These are phyloP conservation scores for Oryza punctata DNA, from an alignment of 176 grass and related monocot species.

Conservation along the genomic window DNA sequence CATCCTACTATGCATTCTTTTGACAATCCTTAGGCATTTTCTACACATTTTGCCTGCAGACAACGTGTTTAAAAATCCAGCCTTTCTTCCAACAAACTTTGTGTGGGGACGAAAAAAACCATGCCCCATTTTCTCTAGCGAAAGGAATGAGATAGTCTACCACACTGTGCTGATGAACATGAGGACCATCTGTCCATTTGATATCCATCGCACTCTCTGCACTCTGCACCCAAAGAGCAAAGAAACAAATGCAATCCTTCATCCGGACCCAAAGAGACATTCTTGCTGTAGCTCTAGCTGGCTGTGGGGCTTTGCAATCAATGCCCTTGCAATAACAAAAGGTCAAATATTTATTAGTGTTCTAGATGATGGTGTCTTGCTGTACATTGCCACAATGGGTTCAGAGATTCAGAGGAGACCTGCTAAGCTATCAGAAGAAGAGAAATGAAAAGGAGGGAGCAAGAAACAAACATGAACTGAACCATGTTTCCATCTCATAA, in stretches of 20 bases:
- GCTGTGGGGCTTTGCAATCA: background rate
- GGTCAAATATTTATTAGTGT: background rate
- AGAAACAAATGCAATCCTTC: background rate
- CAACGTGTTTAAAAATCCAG: background rate
- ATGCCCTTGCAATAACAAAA: background rate
- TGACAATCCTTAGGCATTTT: background rate
- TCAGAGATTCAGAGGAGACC: background rate
- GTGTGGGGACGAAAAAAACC: background rate
- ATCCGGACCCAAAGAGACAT: background rate
- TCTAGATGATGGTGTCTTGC: slow-evolving; percentile 14
- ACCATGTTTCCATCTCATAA: background rate
- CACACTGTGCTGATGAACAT: background rate
- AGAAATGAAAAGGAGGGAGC: background rate
- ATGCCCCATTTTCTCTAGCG: background rate
- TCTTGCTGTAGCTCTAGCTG: background rate
- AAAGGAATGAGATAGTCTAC: background rate
- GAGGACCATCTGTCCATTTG: background rate
- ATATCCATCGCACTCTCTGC: background rate
- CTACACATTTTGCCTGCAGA: background rate
- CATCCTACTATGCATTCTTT: background rate
- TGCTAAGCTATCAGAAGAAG: background rate
- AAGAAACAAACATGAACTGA: background rate
- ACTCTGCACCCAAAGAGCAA: background rate
- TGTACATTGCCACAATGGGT: background rate
- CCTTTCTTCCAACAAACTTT: background rate